Base-by-base conservation (phyloP, 225 moss, liverwort and hornwort species). In the Ulota crispa region DNA sequence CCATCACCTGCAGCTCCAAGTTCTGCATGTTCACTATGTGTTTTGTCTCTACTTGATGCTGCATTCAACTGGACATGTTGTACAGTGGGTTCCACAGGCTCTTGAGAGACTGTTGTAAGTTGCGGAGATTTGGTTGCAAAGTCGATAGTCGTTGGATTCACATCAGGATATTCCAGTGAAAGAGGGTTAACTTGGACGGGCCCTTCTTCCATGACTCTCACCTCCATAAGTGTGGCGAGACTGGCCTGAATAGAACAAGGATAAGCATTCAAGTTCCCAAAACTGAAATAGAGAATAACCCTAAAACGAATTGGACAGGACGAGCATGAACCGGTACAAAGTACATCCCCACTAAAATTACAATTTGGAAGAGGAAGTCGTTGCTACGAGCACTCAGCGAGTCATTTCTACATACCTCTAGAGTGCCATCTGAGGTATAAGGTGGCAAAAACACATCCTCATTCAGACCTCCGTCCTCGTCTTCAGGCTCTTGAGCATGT, bases 401-500 rank as follows among this genome's bases (percentile, higher is more conserved):
- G 34, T 16, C 14, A 77, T 73, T 37, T 15, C 5, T 62, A 82
- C 80, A 13, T 52, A 94, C 94, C 93, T 92, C 93, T 64, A 99
- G 83, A 61, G 84, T 85, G 64, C 94, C 96, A 89, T 91, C 89
- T 57, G 86, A 87, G 77, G 85, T 82, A 60, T 94, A 96, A 68
- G 94, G 99, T 42, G 90, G 84, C 66, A 81, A 54, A 81, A 82
- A 85, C 45, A 81, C 42, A 53, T 85, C 67, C 71, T 87, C 90
- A 70, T 91, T 84, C 74, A 69, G 32, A 69, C 50, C 63, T 70
- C 34, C 57, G 39, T 72, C 24, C 70, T 83, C 89, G 19, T 91
- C 88, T 74, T 83, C 84, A 73, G 64, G 78, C 54, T 73, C 57
- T 53, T 61, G 85, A 64, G 28, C 57, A 78, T 76, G 66, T 64